Base-by-base conservation (phyloP, 805 yeast species). In the Kuraishia hungarica region DNA sequence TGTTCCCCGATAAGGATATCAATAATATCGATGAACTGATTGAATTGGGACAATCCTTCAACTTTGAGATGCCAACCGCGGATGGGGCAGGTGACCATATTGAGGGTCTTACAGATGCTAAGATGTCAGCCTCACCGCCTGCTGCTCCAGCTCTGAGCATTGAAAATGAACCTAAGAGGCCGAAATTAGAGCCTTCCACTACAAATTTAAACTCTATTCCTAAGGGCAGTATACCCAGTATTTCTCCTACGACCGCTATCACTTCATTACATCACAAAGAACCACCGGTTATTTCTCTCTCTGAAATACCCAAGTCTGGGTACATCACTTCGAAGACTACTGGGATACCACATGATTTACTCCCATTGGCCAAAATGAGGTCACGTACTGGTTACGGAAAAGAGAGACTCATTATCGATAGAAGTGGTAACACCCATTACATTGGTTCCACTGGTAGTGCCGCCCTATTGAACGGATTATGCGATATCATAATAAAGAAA, bases 371-470 rank as follows among this genome's bases (percentile, higher is more conserved):
- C 43, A 35, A 35, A 35, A 35, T 35, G 43, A 35, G 43, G n/a
- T 35, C 43, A 4, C 43, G 43, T 35, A 3, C 43, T 15, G 11
- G n/a, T 15, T 35, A 35, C 17, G 43, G 43, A 2, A 35, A 62
- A 22, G 75, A 71, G 53, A 57, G 74, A n/a, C 59, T 76, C 46
- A 67, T 76, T 21, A 71, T 71, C 64, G 82, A 77, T 57, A 63
- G 70, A 22, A 71, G 69, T 55, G 81, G 81, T 3, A 77, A 75
- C 54, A 71, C 78, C 0, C 81, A 77, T 61, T 77, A 73, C 56
- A 72, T 77, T 53, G 81, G 81, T 1, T 70, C 74, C 21, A 70
- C 70, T 19, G 79, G 80, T 23, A 76, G 80, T 1, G 75, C 78
- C 0, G 73, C 77, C 1, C 57, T 77, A 26, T 64, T 77, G 54